Conservation (phyloP, 495 filamentous ascomycete species). For the Daldinia caldariorum region DNA sequence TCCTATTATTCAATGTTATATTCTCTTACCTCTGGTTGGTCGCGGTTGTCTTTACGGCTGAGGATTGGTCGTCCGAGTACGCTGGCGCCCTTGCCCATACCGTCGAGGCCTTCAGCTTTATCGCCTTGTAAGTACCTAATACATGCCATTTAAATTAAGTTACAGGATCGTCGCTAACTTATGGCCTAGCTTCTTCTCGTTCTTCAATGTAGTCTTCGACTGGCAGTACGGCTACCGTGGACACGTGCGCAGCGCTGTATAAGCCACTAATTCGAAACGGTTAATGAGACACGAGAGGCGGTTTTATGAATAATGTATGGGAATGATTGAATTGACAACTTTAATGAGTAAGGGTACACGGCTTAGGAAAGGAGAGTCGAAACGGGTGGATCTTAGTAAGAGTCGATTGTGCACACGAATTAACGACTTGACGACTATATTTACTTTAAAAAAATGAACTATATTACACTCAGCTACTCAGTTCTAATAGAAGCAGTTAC, state of each 20-base stretch:
- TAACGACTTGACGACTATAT: neutral
- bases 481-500: neutral
- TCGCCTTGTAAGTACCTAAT: slow-evolving; percentile 64
- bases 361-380: neutral
- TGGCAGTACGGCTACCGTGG: slow-evolving; percentile 55
- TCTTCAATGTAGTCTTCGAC: slow-evolving; percentile 63
- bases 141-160: neutral
- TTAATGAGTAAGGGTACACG: neutral
- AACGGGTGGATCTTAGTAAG: neutral
- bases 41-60: slow-evolving; percentile 66
- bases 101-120: slow-evolving; percentile 68
- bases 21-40: slow-evolving; percentile 75
- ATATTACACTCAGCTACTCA: neutral
- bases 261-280: neutral
- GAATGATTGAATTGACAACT: neutral
- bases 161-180: slow-evolving; percentile 44
- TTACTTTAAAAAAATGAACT: neutral
- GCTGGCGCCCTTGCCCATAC: slow-evolving; percentile 58
- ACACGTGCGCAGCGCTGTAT: slow-evolving; percentile 34
- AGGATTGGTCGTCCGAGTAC: slow-evolving; percentile 59
- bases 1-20: slow-evolving; percentile 65
- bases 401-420: neutral
- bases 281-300: slow-evolving; percentile 6
- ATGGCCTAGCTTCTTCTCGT: slow-evolving; percentile 60
- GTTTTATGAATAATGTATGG: neutral